phyloP scores from a whole-genome alignment of 2,329 filamentous ascomycete genomes.

The Camptophora hylomeconis region DNA sequence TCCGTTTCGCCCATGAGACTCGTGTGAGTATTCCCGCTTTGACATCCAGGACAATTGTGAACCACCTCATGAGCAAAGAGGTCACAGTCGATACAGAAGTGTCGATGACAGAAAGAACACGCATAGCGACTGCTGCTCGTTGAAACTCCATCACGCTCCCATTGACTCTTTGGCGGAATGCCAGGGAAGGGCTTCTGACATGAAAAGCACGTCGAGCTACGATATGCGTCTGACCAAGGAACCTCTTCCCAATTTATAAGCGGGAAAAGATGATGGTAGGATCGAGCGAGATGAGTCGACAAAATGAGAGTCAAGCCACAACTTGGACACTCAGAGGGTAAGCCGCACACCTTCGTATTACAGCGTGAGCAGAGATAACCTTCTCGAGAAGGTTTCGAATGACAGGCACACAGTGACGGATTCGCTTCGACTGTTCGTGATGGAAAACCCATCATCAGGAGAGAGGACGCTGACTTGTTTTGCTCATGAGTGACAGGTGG shows the following conservation, averaged over 20 bases:
- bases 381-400: constrained; percentile 66
- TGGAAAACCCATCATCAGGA: constrained; percentile 98
- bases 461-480: constrained; percentile 28
- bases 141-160: constrained; percentile 52
- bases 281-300: constrained; percentile 83
- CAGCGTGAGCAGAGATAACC: constrained; percentile 90
- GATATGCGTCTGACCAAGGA: constrained; percentile 58
- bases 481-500: constrained; percentile 62
- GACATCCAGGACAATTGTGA: constrained; percentile 92
- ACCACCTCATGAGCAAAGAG: constrained; percentile 87
- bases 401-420: constrained; percentile 77
- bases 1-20: constrained; percentile 17
- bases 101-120: constrained; percentile 71
- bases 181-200: constrained; percentile 63
- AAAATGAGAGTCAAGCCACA: constrained; percentile 88
- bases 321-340: constrained; percentile 81
- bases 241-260: constrained; percentile 85
- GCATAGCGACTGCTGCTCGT: constrained; percentile 72
- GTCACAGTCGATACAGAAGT: constrained; percentile 98
- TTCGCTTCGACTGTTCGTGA: constrained; percentile 62
- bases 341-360: constrained; percentile 71
- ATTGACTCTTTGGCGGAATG: constrained; percentile 26
- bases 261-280: constrained; percentile 85
- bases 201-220: constrained; percentile 57
- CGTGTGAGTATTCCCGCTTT: constrained; percentile 26